Evolutionary conservation across 2,329 filamentous ascomycete species (phyloP), one percentile per base, ranked within the genome.

Genomic region (Harringtonia lauricola): DNA sequence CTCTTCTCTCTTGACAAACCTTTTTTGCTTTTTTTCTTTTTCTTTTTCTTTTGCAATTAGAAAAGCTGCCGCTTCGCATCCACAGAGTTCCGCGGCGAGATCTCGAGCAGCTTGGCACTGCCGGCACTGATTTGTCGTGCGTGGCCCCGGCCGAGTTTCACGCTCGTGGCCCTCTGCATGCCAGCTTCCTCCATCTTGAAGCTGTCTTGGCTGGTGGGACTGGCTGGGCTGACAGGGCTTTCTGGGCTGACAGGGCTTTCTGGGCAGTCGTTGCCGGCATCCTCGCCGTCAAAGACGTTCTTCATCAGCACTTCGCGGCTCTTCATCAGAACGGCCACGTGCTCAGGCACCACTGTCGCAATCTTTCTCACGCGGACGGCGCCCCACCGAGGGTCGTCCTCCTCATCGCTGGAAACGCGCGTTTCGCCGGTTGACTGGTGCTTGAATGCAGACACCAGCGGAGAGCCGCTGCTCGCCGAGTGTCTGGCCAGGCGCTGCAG

Each of bases 71-170:
- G 60, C 56, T 64, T 69, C 35, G 60, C 64, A 49, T 80, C 77
- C 13, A 64, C 61, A 19, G 76, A 81, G 36, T 59, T 58, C 22
- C 72, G 68, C 19, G 75, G 70, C 18, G 71, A 70, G 38, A 89
- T 70, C 40, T 88, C 79, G 40, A 92, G 64, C 41, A 90, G 62
- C 60, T 78, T 83, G 12, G 84, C 84, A 55, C 83, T 89, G 40
- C 85, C 85, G 36, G 83, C 82, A 55, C 83, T 89, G 55, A 88
- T 79, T 50, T 82, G 82, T 43, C 81, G 73, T 18, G 68, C 75
- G 53, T 89, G 83, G 10, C 72, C 68, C 54, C 70, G 76, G 46
- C 76, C 75, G 40, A 83, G 67, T 48, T 82, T 76, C 45, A 90
- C 68, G 59, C 83, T 90, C 41, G 71, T 80, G 24, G 86, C 85